Percentiles rank a stretch among this genome's conserved stretches.
These are phyloP conservation scores for Acorus gramineus DNA, from an alignment of 106 monocot species.

Conservation along the genomic window DNA sequence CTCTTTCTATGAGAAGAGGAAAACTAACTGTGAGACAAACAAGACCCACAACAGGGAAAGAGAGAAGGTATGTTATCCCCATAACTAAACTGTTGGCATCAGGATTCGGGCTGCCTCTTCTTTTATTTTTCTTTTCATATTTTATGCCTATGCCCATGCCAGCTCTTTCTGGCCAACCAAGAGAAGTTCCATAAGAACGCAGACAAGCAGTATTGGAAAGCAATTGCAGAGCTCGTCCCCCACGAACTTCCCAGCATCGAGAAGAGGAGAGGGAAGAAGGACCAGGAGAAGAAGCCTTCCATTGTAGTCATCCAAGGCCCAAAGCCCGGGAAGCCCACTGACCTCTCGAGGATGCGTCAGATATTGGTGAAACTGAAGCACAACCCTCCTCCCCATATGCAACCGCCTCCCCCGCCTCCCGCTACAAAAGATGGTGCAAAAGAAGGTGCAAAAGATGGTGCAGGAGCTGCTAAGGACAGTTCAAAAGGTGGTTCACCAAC, in stretches of 20 bases:
- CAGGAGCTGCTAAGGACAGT: conserved; percentile 15
- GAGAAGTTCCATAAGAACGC: conserved; percentile 67
- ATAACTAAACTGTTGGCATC: background rate
- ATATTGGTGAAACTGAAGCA: conserved; percentile 59
- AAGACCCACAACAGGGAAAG: conserved; percentile 73
- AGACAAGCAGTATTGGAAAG: conserved; percentile 77
- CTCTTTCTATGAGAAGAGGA: conserved; percentile 80
- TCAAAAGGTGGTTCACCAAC: background rate
- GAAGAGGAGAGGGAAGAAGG: conserved; percentile 56
- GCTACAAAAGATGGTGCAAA: conserved; percentile 18
- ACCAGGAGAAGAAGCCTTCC: conserved; percentile 48
- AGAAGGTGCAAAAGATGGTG: conserved; percentile 6
- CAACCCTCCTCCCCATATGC: conserved; percentile 66
- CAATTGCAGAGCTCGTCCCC: conserved; percentile 60
- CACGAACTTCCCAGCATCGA: conserved; percentile 56
- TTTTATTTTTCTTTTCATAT: background rate
- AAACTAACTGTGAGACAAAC: conserved; percentile 60
- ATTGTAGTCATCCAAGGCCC: conserved; percentile 58
- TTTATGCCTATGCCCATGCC: background rate
- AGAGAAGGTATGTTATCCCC: conserved; percentile 48
- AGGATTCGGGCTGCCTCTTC: background rate
- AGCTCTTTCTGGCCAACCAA: conserved; percentile 59
- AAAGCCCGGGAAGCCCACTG: conserved; percentile 69
- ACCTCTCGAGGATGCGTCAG: conserved; percentile 64
- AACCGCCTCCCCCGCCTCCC: conserved; percentile 36